These are phyloP conservation scores for Lactifluus subvellereus DNA, from an alignment of 768 basidiomycete species.

Conservation along the genomic window DNA sequence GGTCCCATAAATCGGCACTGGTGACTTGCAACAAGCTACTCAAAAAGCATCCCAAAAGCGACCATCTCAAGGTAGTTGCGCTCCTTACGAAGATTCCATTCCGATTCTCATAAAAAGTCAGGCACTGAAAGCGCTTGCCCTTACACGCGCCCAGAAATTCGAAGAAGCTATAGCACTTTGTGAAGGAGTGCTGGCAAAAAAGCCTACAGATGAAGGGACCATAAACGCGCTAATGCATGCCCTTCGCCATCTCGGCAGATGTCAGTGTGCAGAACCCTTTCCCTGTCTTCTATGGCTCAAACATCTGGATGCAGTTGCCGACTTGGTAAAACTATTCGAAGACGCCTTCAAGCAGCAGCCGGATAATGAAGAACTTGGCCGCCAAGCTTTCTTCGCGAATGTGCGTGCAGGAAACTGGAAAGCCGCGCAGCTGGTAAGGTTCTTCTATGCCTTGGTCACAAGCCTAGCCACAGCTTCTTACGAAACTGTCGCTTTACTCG, in stretches of 20 bases:
- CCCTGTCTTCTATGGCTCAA: not conserved
- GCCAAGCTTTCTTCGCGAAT: constrained; percentile 82
- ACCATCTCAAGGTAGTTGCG: constrained; percentile 55
- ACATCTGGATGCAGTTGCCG: constrained; percentile 45
- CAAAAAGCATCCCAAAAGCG: constrained; percentile 76
- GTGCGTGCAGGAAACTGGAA: constrained; percentile 80
- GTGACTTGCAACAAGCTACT: constrained; percentile 82
- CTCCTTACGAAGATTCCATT: not conserved
- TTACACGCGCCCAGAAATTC: constrained; percentile 78
- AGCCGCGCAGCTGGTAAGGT: constrained; percentile 69
- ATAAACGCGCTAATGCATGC: constrained; percentile 82
- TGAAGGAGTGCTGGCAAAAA: constrained; percentile 71
- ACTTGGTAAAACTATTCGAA: constrained; percentile 81
- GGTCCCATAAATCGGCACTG: constrained; percentile 81
- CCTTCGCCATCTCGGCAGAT: constrained; percentile 68
- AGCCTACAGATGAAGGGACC: constrained; percentile 66
- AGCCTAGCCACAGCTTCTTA: not conserved
- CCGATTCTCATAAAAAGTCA: constrained; percentile 30
- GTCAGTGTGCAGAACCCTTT: constrained; percentile 32
- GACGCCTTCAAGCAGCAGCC: constrained; percentile 81
- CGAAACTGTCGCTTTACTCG: not conserved
- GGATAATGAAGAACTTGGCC: constrained; percentile 73
- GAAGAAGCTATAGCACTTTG: constrained; percentile 76
- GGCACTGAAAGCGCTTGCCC: constrained; percentile 80
- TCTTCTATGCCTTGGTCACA: not conserved